Conservation (phyloP, 495 filamentous ascomycete species). For the Hypoxylon cercidicola region DNA sequence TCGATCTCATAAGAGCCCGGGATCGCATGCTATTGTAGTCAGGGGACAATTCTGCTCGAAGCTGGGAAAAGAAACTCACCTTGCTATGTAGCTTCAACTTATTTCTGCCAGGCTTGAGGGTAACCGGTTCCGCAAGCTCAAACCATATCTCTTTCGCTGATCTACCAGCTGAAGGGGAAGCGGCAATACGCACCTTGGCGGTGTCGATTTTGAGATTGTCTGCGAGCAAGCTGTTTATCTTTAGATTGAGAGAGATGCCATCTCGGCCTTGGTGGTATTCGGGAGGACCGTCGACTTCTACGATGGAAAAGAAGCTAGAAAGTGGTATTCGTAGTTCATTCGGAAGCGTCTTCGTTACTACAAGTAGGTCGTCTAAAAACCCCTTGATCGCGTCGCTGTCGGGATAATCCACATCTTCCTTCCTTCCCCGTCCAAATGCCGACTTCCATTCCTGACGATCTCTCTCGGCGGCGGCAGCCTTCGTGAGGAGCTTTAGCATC, state of each 20-base stretch:
- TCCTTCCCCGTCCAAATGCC: conserved; percentile 40
- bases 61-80: conserved; percentile 47
- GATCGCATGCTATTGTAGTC: conserved; percentile 59
- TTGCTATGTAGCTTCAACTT: conserved; percentile 62
- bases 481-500: conserved; percentile 77
- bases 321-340: conserved; percentile 75
- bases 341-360: conserved; percentile 68
- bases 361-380: conserved; percentile 73
- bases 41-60: neutral
- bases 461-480: conserved; percentile 69
- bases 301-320: conserved; percentile 75
- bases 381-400: conserved; percentile 65
- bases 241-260: conserved; percentile 78
- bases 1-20: conserved; percentile 82
- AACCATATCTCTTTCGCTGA: conserved; percentile 73
- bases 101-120: conserved; percentile 65
- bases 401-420: conserved; percentile 56
- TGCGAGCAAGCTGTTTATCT: conserved; percentile 75
- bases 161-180: conserved; percentile 53
- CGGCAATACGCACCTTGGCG: conserved; percentile 72
- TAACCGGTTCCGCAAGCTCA: conserved; percentile 54
- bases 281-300: conserved; percentile 75
- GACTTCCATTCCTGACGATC: conserved; percentile 57
- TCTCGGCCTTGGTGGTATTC: conserved; percentile 77
- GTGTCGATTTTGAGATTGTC: conserved; percentile 74